phyloP scores from a whole-genome alignment of 805 yeast genomes.

The Metschnikowia hibisci region DNA sequence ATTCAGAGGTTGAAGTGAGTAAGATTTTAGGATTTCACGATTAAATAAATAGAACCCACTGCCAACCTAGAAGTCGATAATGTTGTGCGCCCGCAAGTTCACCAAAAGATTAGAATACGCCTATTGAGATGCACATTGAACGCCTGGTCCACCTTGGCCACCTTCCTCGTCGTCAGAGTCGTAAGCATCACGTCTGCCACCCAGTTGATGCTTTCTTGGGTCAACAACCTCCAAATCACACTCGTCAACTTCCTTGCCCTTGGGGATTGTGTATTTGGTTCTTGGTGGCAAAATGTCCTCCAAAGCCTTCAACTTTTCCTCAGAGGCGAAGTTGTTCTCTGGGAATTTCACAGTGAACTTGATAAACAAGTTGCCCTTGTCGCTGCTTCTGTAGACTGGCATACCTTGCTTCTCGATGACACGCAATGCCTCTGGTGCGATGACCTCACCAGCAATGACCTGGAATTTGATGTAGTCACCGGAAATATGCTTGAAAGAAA shows the following conservation, averaged over 20 bases:
- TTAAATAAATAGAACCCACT: slow-evolving; percentile 5
- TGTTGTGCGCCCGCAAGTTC: slow-evolving; percentile 2
- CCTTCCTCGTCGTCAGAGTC: slow-evolving; percentile 46
- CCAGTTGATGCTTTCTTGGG: slow-evolving; percentile 52
- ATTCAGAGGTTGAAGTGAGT: slow-evolving; percentile 43
- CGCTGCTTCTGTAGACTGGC: slow-evolving; percentile 90
- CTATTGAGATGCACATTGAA: slow-evolving; percentile 26
- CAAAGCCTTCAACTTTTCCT: slow-evolving; percentile 67
- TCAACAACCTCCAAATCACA: slow-evolving; percentile 67
- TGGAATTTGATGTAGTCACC: slow-evolving; percentile 86
- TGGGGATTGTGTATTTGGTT: slow-evolving; percentile 57
- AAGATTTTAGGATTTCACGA: background rate
- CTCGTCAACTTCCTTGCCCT: slow-evolving; percentile 75
- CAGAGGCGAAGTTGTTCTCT: slow-evolving; percentile 61
- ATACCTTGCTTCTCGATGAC: slow-evolving; percentile 92
- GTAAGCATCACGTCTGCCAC: slow-evolving; percentile 41
- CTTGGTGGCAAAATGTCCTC: slow-evolving; percentile 81
- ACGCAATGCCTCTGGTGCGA: slow-evolving; percentile 77
- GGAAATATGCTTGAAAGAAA: slow-evolving; percentile 82
- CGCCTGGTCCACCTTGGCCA: slow-evolving; percentile 23
- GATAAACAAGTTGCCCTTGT: slow-evolving; percentile 80
- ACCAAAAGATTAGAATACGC: slow-evolving; percentile 3
- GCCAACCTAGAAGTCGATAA: background rate
- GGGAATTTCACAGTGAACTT: slow-evolving; percentile 93
- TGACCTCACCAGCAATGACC: slow-evolving; percentile 88